Conservation (phyloP, 1,139 yeast species). For the Zygotorulaspora mrakii region DNA sequence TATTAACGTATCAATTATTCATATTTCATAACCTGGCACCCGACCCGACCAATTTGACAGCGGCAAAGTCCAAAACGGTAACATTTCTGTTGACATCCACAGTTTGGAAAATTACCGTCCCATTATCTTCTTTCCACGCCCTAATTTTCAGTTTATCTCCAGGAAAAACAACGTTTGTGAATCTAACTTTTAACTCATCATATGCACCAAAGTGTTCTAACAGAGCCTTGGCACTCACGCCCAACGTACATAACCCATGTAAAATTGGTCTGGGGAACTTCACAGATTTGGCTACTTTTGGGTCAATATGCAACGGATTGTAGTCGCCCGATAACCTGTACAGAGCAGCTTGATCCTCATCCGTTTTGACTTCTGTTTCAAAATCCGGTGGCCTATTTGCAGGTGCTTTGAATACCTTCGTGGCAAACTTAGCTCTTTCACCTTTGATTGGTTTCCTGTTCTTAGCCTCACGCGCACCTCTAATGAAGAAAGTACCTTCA, state of each 20-base stretch:
- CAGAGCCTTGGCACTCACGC: constrained; percentile 73
- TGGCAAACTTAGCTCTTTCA: constrained; percentile 53
- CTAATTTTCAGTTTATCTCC: constrained; percentile 81
- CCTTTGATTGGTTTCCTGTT: constrained; percentile 43
- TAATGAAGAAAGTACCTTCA: constrained; percentile 80
- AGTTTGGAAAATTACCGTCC: constrained; percentile 74
- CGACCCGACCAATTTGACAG: constrained; percentile 54
- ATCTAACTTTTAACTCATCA: constrained; percentile 84
- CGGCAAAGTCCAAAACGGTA: constrained; percentile 84
- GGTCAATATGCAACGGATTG: constrained; percentile 95
- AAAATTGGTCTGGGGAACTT: constrained; percentile 83
- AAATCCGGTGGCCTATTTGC: constrained; percentile 60
- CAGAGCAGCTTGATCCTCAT: constrained; percentile 76
- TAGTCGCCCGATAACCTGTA: constrained; percentile 92
- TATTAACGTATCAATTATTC: background rate
- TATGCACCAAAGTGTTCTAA: constrained; percentile 78
- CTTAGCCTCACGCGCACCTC: constrained; percentile 71
- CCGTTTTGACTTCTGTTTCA: constrained; percentile 55
- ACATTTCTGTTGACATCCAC: constrained; percentile 75
- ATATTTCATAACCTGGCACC: constrained; percentile 28
- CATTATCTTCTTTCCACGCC: constrained; percentile 78
- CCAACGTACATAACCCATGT: constrained; percentile 89
- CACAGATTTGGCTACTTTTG: constrained; percentile 83
- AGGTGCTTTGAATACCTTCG: constrained; percentile 64
- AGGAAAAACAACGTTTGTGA: constrained; percentile 92